Evolutionary conservation across 805 yeast genomes (phyloP).

Genomic region (Lipomyces sp.): DNA sequence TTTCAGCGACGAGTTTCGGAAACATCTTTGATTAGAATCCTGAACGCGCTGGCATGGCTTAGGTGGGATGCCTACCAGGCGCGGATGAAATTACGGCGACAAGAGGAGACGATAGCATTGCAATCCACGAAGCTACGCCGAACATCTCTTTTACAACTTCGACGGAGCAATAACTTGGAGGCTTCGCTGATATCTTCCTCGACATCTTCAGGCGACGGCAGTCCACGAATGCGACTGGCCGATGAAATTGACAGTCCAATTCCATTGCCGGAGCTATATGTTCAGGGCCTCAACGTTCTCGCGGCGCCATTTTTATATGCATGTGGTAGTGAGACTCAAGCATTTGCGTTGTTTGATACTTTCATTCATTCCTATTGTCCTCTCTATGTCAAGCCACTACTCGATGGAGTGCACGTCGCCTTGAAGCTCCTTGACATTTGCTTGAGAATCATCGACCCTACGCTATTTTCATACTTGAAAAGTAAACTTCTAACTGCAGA

Average conservation of each 20-base stretch:
- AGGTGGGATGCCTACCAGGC: conserved; percentile 14
- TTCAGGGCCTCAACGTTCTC: conserved; percentile 89
- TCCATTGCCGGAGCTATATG: conserved; percentile 47
- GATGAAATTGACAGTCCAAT: background rate
- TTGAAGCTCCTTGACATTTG: conserved; percentile 67
- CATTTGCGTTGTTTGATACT: conserved; percentile 65
- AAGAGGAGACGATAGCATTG: background rate
- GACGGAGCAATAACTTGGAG: too few relatives aligned
- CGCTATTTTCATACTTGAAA: conserved; percentile 55
- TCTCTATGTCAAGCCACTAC: conserved; percentile 68
- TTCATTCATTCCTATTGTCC: conserved; percentile 67
- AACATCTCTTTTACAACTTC: background rate
- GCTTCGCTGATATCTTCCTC: background rate
- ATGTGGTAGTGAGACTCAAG: conserved; percentile 79
- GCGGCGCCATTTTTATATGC: conserved; percentile 79
- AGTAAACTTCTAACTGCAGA: conserved; percentile 74
- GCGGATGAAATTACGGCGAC: conserved; percentile 22
- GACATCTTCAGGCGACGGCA: conserved; percentile 18
- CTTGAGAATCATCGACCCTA: conserved; percentile 68
- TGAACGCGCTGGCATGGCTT: conserved; percentile 64
- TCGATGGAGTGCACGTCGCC: conserved; percentile 81
- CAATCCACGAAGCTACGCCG: conserved; percentile 2
- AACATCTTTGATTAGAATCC: conserved; percentile 59
- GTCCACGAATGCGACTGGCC: conserved; percentile 28
- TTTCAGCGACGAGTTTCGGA: conserved; percentile 70